Base-by-base conservation (phyloP, 805 yeast species). In the Candida schatavii region DNA sequence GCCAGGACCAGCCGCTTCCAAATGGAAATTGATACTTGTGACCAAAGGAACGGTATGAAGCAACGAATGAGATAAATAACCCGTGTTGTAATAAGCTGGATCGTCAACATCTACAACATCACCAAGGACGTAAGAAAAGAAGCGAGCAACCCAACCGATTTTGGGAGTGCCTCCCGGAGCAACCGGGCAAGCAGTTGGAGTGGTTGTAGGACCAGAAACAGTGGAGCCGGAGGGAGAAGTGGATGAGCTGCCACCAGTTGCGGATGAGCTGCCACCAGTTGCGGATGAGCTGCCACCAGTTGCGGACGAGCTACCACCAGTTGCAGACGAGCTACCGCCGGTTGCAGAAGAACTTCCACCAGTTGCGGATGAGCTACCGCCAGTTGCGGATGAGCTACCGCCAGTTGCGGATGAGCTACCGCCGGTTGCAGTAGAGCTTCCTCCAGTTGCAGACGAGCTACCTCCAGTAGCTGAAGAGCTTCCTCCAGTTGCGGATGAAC, bases 291-390 rank as follows among this genome's bases (percentile, higher is more conserved):
- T 5, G 9, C 37, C 28, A 23, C 35, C 21, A 22, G 37, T 30
- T 9, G 40, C 44, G 31, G 44, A 26, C 3, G 42, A 37, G 11
- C 32, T 19, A 14, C 25, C 32, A 11, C 31, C 39, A 37, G 41
- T 13, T 18, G 42, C 17, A 10, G 45, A 31, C 9, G 42, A 13
- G 3, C 32, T 19, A 29, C 23, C 32, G 21, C 31, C 33, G 31
- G 41, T 17, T 11, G 42, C 17, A 19, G 45, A 31, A 9, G 42
- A 5, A n/a, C 21, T 40, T 17, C 5, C 5, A 6, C n/a, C 19
- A 35, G 20, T 9, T 31, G 5, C 25, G 18, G 36, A n/a, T 11
- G 36, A 33, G 18, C 23, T 15, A 29, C 13, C 32, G 14, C 6
- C 17, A 29, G 32, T 29, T 14, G 14, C 6, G 17, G 32, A 13